Evolutionary conservation across 176 grass and related monocot species (phyloP), one percentile per base, ranked within the genome.

Genomic region (Pharus latifolius): DNA sequence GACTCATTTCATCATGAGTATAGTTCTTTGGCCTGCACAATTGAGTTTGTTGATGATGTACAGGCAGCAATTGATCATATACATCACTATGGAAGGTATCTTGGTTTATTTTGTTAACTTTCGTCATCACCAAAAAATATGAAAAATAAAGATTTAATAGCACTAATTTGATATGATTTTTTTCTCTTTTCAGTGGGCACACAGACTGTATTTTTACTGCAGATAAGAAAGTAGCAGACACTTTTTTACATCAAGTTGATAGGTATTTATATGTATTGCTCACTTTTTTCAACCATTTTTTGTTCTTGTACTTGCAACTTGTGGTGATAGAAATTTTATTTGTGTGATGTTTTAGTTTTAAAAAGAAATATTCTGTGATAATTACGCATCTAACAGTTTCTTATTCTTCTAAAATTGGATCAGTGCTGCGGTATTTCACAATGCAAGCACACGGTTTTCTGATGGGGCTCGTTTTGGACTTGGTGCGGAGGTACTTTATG

Each of bases 371-470:
- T 6, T 37, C 5, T 67, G 6, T 38, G 15, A 50, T 62, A 10
- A 10, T 35, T 53, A 30, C 69, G 8, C 22, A 34, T 76, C 5
- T 44, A 57, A 78, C 14, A 68, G 11, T 35, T 6, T 0, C 35
- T 49, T 74, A 13, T 55, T 82, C 7, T 27, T 34, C 22, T 77
- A 8, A 74, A 31, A 64, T 19, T 62, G 29, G 18, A 69, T 61
- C 75, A 99, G 96, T 77, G 96, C 96, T 65, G 90, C 96, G 38
- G 96, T 99, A 15, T 95, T 99, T 63, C 90, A 94, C 58, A 99
- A 99, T 77, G 90, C 96, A 70, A 99, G 96, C 72, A 99, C 96
- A 47, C 78, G 96, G 57, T 99, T 99, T 14, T 95, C 87, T 85
- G 96, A 99, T 67, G 96, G 96, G 31, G 75, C 96, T 35, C 96